Evolutionary conservation across 495 filamentous ascomycete genomes (phyloP).

Genomic region (Barbatosphaeria neglecta): DNA sequence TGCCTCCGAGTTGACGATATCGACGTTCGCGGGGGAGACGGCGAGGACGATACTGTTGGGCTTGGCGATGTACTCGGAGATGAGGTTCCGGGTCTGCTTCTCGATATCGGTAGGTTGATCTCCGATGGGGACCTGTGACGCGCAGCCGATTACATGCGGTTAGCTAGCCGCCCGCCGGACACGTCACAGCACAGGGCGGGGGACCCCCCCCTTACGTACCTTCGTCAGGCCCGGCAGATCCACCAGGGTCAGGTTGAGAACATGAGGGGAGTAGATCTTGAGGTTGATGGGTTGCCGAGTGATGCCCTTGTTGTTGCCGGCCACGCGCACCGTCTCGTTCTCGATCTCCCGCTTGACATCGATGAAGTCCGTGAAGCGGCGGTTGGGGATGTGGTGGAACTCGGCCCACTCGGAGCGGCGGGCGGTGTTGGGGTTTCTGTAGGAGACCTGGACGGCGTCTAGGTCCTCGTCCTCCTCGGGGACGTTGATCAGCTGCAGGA

Average conservation of each 20-base stretch:
- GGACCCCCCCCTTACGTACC: slow-evolving; percentile 36
- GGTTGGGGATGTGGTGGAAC: slow-evolving; percentile 85
- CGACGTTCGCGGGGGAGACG: slow-evolving; percentile 95
- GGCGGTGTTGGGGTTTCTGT: slow-evolving; percentile 31
- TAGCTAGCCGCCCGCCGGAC: slow-evolving; percentile 2
- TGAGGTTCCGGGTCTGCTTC: slow-evolving; percentile 94
- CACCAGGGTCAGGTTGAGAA: slow-evolving; percentile 91
- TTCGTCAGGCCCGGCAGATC: slow-evolving; percentile 95
- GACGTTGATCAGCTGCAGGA: slow-evolving; percentile 96
- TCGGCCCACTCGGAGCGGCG: slow-evolving; percentile 76
- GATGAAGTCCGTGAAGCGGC: slow-evolving; percentile 82
- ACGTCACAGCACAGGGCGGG: neutral
- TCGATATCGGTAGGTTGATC: slow-evolving; percentile 98
- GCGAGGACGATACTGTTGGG: slow-evolving; percentile 97
- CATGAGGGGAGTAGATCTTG: slow-evolving; percentile 97
- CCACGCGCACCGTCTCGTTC: slow-evolving; percentile 88
- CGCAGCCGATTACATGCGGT: too few species aligned
- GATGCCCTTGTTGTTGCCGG: slow-evolving; percentile 97
- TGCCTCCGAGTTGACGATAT: slow-evolving; percentile 96
- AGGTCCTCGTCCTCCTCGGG: slow-evolving; percentile 66
- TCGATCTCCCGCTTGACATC: slow-evolving; percentile 96
- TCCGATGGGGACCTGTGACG: slow-evolving; percentile 74
- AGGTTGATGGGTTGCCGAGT: slow-evolving; percentile 95
- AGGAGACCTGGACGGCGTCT: slow-evolving; percentile 43
- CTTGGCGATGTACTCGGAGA: slow-evolving; percentile 97